phyloP scores from a whole-genome alignment of 1,284 basidiomycete species.

The Malassezia restricta region DNA sequence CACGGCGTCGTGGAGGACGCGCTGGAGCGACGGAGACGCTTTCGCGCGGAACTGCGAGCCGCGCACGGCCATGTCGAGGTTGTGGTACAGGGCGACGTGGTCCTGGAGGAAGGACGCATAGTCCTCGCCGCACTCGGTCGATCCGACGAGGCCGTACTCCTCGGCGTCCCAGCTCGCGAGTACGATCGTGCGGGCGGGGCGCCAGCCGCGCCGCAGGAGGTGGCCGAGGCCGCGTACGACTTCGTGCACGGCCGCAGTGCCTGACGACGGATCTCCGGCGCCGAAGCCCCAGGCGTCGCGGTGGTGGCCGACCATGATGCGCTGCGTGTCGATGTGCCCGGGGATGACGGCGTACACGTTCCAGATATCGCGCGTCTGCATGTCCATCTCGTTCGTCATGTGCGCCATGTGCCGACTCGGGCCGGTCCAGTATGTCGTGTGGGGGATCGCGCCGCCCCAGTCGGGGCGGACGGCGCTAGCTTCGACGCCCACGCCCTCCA shows the following conservation, averaged over 20 bases:
- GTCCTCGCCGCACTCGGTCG: conserved; percentile 80
- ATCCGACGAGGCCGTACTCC: conserved; percentile 78
- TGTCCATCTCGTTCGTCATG: conserved; percentile 26
- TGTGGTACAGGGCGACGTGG: conserved; percentile 75
- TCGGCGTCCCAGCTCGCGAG: conserved; percentile 87
- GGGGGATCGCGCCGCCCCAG: conserved; percentile 50
- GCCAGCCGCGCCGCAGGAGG: conserved; percentile 67
- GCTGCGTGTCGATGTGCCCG: conserved; percentile 66
- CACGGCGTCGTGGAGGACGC: conserved; percentile 60
- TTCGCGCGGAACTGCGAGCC: conserved; percentile 56
- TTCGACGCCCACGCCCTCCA: conserved; percentile 48
- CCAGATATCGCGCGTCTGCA: conserved; percentile 48
- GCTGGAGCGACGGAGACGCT: conserved; percentile 65
- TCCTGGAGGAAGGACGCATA: conserved; percentile 66
- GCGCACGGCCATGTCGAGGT: conserved; percentile 60
- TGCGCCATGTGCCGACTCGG: conserved; percentile 28
- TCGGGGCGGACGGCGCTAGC: conserved; percentile 51
- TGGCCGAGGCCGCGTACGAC: conserved; percentile 68
- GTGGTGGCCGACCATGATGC: conserved; percentile 62
- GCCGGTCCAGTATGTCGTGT: conserved; percentile 51
- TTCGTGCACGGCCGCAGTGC: conserved; percentile 74
- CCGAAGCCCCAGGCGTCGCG: conserved; percentile 49
- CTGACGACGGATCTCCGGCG: conserved; percentile 68
- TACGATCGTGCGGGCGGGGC: conserved; percentile 73
- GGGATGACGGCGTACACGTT: conserved; percentile 82